Evolutionary conservation across 2,329 filamentous ascomycete species (phyloP), one percentile per base, ranked within the genome.

Genomic region (Zymoseptoria crescenta): DNA sequence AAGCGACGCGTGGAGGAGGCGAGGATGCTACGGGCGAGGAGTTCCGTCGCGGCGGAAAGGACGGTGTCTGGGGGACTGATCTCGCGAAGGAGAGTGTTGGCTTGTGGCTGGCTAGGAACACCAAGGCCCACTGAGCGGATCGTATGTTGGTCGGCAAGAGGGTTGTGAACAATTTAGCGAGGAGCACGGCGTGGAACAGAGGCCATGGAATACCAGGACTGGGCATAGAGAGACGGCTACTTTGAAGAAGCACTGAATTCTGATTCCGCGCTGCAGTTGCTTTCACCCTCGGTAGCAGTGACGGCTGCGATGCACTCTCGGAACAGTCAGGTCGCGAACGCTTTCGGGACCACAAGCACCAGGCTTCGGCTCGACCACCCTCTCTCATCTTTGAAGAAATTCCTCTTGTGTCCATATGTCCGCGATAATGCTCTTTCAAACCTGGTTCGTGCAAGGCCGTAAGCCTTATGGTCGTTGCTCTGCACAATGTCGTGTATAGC

Each of bases 31-130:
- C 77, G 49, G 81, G 80, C 78, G 88, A 76, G 65, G 88, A 91
- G 72, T 92, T 87, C 86, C 81, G 87, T 62, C 81, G 81, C 60
- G 81, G 82, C 49, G 86, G 86, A 4, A 68, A 75, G 16, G 79
- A 81, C n/a, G 79, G 85, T 49, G 81, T 85, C 29, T 88, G 86
- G 86, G 82, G 81, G 48, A 82, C 78, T 55, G 76, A 81, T 52
- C 77, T 83, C 58, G 86, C 86, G 3, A 80, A 77, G 65, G 84
- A 87, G 71, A 82, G 81, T 52, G 84, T 86, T 54, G 80, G 82
- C 27, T 76, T 86, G 63, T 83, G 82, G 79, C 75, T 86, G 24
- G 69, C 69, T 24, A 65, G 66, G 52, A 65, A 63, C 51, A 55
- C 60, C 19, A 67, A 67, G 56, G 57, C 59, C 49, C 58, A 63